phyloP scores from a whole-genome alignment of 768 basidiomycete species.

The Hygrocybe coccinea region DNA sequence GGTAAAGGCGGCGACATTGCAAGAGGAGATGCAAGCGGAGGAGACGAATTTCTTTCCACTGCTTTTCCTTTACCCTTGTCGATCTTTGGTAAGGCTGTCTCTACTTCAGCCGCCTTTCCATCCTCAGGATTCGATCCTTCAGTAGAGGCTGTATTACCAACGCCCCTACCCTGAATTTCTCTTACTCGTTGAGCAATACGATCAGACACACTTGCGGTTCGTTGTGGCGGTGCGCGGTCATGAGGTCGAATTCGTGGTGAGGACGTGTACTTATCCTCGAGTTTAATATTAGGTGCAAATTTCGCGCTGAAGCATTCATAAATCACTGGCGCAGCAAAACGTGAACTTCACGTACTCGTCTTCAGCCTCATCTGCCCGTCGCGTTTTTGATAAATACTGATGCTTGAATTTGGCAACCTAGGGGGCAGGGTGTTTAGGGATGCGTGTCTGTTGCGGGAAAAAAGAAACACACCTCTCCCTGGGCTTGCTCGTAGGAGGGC shows the following conservation, averaged over 20 bases:
- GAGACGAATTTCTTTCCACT: slow-evolving; percentile 36
- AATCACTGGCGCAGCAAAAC: slow-evolving; percentile 10
- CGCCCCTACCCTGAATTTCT: slow-evolving; percentile 63
- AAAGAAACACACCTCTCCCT: slow-evolving; percentile 39
- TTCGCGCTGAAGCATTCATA: slow-evolving; percentile 54
- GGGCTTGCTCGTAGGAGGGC: slow-evolving; percentile 63
- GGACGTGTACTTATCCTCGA: slow-evolving; percentile 72
- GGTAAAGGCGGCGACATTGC: slow-evolving; percentile 59
- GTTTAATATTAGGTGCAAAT: slow-evolving; percentile 69
- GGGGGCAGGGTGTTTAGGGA: background rate
- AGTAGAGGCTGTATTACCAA: slow-evolving; percentile 28
- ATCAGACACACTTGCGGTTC: slow-evolving; percentile 79
- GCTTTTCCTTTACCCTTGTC: slow-evolving; percentile 83
- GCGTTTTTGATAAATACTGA: slow-evolving; percentile 70
- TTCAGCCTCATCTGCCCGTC: slow-evolving; percentile 85
- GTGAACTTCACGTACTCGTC: slow-evolving; percentile 67
- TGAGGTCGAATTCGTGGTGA: slow-evolving; percentile 65
- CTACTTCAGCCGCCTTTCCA: slow-evolving; percentile 16
- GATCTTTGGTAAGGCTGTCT: slow-evolving; percentile 44
- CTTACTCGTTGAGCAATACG: slow-evolving; percentile 79
- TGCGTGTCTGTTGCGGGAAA: background rate
- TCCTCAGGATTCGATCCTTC: slow-evolving; percentile 29
- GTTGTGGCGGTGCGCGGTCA: slow-evolving; percentile 51
- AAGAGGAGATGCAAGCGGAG: slow-evolving; percentile 49
- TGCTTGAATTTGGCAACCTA: slow-evolving; percentile 66